These are phyloP conservation scores for Amaranthus palmeri DNA, from an alignment of 148 eudicot genomes.

Conservation along the genomic window DNA sequence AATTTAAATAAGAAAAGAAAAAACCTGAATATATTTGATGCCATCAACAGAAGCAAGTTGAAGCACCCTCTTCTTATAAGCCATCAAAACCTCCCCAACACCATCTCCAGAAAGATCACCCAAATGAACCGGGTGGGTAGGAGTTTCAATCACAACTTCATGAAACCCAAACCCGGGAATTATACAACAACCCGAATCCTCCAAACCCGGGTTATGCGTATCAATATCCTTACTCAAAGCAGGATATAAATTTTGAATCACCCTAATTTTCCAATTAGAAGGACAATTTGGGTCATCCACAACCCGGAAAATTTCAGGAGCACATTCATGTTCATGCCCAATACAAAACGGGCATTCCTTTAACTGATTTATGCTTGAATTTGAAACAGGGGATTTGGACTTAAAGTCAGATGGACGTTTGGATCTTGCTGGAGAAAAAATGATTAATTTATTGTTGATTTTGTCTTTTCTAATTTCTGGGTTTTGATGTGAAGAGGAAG, in stretches of 20 bases:
- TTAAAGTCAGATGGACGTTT: conserved; percentile 90
- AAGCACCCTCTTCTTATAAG: conserved; percentile 68
- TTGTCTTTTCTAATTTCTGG: conserved; percentile 68
- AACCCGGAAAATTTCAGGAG: conserved; percentile 89
- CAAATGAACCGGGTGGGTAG: conserved; percentile 63
- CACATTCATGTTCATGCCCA: conserved; percentile 84
- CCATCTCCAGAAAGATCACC: conserved; percentile 51
- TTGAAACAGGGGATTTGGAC: conserved; percentile 59
- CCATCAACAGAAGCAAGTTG: conserved; percentile 47
- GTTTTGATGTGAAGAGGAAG: conserved; percentile 29
- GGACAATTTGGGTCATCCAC: conserved; percentile 32
- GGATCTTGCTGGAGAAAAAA: conserved; percentile 84
- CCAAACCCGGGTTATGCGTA: conserved; percentile 7
- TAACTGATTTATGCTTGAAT: conserved; percentile 25
- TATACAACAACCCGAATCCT: conserved; percentile 21
- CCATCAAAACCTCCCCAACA: conserved; percentile 64
- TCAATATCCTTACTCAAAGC: conserved; percentile 64
- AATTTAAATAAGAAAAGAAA: neutral
- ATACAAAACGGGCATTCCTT: conserved; percentile 77
- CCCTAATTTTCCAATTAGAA: conserved; percentile 59
- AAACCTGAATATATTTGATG: conserved; percentile 77
- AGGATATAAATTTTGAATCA: conserved; percentile 83
- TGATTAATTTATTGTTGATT: conserved; percentile 67
- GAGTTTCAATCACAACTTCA: conserved; percentile 86
- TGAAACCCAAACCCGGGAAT: conserved; percentile 76